A percentile compares a stretch with the other conserved stretches of the same genome.
Evolutionary conservation across 441 rosid species (phyloP).

Genomic region (Pelargonium cotyledonis): DNA sequence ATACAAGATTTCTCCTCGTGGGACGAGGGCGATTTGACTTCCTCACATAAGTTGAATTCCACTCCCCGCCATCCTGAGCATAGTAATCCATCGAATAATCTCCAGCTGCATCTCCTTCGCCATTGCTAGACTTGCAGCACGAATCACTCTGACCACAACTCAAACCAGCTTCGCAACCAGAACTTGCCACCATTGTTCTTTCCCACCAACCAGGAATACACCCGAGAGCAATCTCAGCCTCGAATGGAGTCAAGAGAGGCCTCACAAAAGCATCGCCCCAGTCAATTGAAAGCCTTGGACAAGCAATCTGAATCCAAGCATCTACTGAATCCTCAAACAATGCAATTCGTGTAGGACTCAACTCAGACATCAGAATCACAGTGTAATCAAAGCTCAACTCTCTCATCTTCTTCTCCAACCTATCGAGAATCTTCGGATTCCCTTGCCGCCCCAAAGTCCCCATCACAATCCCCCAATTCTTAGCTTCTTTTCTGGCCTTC

Average conservation of each 20-base stretch:
- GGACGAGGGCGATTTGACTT: conserved; percentile 41
- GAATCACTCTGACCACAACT: conserved; percentile 27
- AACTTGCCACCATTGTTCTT: conserved; percentile 18
- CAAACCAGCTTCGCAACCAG: conserved; percentile 10
- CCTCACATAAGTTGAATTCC: conserved; percentile 87
- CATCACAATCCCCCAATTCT: conserved; percentile 72
- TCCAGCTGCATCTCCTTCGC: conserved; percentile 24
- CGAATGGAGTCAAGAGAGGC: conserved; percentile 82
- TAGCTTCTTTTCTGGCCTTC: conserved; percentile 36
- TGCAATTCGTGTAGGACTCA: conserved; percentile 58
- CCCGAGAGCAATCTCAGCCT: conserved; percentile 85
- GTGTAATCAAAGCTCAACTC: conserved; percentile 54
- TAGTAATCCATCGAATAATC: conserved; percentile 95
- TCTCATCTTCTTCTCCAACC: conserved; percentile 69
- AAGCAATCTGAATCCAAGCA: conserved; percentile 94
- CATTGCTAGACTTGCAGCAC: conserved; percentile 33
- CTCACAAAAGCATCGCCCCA: conserved; percentile 91
- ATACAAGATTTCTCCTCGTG: conserved; percentile 24
- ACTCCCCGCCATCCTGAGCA: conserved; percentile 89
- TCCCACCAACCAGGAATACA: conserved; percentile 82
- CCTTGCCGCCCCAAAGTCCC: conserved; percentile 98
- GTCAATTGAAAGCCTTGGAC: conserved; percentile 87
- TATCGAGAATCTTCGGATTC: conserved; percentile 67
- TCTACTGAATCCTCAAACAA: conserved; percentile 81
- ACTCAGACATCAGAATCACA: conserved; percentile 80